Base-by-base conservation (phyloP, 306 rosid species). In the Carpinus fangiana region DNA sequence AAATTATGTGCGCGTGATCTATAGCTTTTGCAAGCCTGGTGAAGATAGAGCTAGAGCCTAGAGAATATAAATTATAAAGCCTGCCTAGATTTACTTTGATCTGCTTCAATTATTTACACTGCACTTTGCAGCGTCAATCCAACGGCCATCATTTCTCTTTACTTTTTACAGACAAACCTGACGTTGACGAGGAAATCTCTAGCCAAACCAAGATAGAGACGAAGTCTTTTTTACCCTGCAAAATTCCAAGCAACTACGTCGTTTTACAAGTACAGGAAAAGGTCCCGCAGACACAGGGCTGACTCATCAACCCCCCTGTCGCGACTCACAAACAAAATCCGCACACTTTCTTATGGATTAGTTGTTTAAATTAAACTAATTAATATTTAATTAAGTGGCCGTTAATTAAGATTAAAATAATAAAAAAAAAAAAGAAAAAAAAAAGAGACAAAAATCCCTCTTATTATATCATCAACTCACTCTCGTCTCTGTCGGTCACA, bases 381-480 rank as follows among this genome's bases (percentile, higher is more conserved):
- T 7, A 14, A 7, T 13, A 6, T 1, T n/a, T 57, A 72, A 70
- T 62, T 31, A 55, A 52, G 4, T 11, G 12, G 13, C 4, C 67
- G n/a, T 55, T 18, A 55, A 18, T 17, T 53, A 53, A 54, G 9
- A 52, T 53, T 8, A 55, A 50, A 50, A 50, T 50, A 57, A n/a
- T n/a, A n/a, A n/a, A n/a, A 74, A 46, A 76, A 23, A 23, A 23
- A 23, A 74, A 46, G 73, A 43, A 74, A 46, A 76, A 23, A 23
- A 23, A 23, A 74, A 46, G 73, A 43, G 8, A 48, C 34, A 41
- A 64, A 23, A 34, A 68, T 17, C 36, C 78, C 21, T 12, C 79
- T 52, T 86, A 85, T 23, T n/a, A n/a, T 88, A 82, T 69, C 54
- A 82, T 69, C 54, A 74, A 28, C 62, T 48, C 57, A 5, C 55